These are phyloP conservation scores for Jackrogersella multiformis DNA, from an alignment of 495 filamentous ascomycete genomes.

Conservation along the genomic window DNA sequence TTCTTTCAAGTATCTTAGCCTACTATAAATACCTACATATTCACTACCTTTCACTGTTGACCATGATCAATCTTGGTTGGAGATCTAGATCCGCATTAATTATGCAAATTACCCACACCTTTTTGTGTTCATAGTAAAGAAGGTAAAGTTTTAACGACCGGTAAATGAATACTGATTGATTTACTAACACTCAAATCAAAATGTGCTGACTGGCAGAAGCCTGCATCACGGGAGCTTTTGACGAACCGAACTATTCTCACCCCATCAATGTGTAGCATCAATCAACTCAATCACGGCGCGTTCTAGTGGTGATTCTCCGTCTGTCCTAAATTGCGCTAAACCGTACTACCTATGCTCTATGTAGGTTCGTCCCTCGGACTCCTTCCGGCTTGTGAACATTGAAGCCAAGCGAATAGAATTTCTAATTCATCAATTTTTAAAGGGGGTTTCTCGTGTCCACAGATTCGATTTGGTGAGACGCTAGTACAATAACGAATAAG, in stretches of 20 bases:
- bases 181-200: slow-evolving; percentile 11
- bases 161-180: slow-evolving; percentile 4
- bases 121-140: slow-evolving; percentile 20
- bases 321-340: slow-evolving; percentile 21
- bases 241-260: slow-evolving; percentile 17
- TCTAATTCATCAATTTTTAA: slow-evolving; percentile 20
- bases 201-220: background rate
- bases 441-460: slow-evolving; percentile 7
- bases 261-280: background rate
- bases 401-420: slow-evolving; percentile 13
- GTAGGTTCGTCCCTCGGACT: slow-evolving; percentile 1
- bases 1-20: background rate
- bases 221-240: slow-evolving; percentile 6
- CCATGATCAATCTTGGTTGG: slow-evolving; percentile 32
- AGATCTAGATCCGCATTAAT: slow-evolving; percentile 37
- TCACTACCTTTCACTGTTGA: background rate
- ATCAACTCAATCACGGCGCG: background rate
- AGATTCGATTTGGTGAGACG: slow-evolving; percentile 32
- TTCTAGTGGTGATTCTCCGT: background rate
- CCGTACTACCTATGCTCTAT: background rate
- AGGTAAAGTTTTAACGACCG: slow-evolving; percentile 11
- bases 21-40: background rate
- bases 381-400: no score
- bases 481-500: slow-evolving; percentile 34
- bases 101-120: slow-evolving; percentile 13